Base-by-base conservation (phyloP, 2,329 filamentous ascomycete genomes). In the Ceratocystis alfenasii region DNA sequence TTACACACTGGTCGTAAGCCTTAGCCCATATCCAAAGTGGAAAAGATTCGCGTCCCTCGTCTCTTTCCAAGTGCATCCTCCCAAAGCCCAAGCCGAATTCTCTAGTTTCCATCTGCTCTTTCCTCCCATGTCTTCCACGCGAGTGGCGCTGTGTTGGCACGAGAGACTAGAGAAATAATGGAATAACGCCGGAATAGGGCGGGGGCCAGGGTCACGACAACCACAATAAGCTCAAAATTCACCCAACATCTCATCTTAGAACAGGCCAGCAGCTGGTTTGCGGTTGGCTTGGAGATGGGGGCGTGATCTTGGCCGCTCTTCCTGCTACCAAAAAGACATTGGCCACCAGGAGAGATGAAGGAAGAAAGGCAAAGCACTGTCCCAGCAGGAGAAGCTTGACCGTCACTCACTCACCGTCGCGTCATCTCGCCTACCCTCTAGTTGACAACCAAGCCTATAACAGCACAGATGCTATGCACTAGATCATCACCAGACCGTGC, bases 51-150 rank as follows among this genome's bases (percentile, higher is more conserved):
- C 50, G 22, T 12, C n/a, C 25, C 50, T 55, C 22, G 50, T 30
- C 20, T 55, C 50, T 25, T 22, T 55, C 10, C 50, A 55, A 55
- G 2, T 28, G 50, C 50, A 30, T 55, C 25, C 50, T 55, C 22
- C 20, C 50, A 55, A 55, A 55, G 50, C 8, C 50, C 50, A 20
- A 55, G 50, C 50, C 50, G 50, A 55, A 55, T n/a, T 8, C 7
- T 25, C 25, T 28, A 30, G 46, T 20, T 3, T 25, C 25, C 20
- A 55, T 55, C 25, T 55, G 7, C 25, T 28, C 50, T 55, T 36
- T 55, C 2, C 50, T 55, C 50, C 50, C 50, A 55, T 55, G 22
- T 55, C 50, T 25, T 62, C 60, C 60, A 62, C 60, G 60, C 60
- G 60, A 62, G 60, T 62, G 60, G 60, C 60, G 60, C 36, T 62